phyloP scores from a whole-genome alignment of 2,329 filamentous ascomycete species.

The Penicillium hesseltinei region DNA sequence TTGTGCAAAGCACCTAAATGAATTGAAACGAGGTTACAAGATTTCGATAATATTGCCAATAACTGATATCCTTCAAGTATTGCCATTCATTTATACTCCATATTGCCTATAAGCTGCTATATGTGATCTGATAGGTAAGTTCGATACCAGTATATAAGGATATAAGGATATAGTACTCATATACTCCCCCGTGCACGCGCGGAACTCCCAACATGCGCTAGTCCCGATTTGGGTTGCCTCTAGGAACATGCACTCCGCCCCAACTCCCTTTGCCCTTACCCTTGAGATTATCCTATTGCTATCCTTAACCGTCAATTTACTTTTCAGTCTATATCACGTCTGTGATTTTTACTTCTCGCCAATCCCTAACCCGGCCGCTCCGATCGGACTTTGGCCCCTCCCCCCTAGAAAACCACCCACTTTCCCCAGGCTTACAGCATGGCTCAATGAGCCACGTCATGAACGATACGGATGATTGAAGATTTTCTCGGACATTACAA shows the following conservation, averaged over 20 bases:
- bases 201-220: constrained; percentile 17
- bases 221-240: constrained; percentile 18
- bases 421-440: constrained; percentile 24
- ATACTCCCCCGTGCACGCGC: neutral
- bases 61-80: neutral
- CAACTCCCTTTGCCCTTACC: constrained; percentile 15
- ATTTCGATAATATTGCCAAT: neutral
- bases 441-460: constrained; percentile 32
- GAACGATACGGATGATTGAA: constrained; percentile 25
- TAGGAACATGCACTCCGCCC: constrained; percentile 19
- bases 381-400: constrained; percentile 3
- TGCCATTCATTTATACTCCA: neutral
- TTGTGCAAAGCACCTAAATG: no score
- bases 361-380: constrained; percentile 9
- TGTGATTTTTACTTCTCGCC: neutral
- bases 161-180: neutral
- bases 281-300: constrained; percentile 11
- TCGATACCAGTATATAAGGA: neutral
- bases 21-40: no score
- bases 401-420: constrained; percentile 8
- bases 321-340: neutral
- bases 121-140: neutral
- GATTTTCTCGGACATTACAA: constrained; percentile 19
- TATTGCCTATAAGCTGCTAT: no score
- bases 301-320: constrained; percentile 17